Conservation (phyloP, 495 filamentous ascomycete genomes). For the Evernia prunastri region DNA sequence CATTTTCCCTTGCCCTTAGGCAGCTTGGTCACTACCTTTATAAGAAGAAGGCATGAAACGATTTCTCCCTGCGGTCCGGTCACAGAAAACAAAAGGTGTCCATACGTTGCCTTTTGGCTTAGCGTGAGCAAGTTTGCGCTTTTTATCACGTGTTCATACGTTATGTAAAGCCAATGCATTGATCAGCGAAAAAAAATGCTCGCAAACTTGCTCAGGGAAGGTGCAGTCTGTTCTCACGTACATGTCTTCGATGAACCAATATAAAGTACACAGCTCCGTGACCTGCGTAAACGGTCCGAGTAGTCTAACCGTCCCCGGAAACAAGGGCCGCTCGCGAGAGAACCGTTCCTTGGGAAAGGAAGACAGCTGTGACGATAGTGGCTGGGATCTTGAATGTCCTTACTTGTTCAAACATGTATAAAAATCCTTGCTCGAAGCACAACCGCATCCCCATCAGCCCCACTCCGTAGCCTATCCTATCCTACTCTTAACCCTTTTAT, state of each 20-base stretch:
- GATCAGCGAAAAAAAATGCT: not conserved
- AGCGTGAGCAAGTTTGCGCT: constrained; percentile 14
- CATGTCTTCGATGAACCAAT: too few relatives aligned
- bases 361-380: too few relatives aligned
- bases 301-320: too few relatives aligned
- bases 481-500: too few relatives aligned
- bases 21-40: not conserved
- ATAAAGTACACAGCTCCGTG: too few relatives aligned
- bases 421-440: not conserved
- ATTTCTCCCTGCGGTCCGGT: not conserved
- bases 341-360: not conserved
- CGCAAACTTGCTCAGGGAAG: constrained; percentile 7
- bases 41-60: not conserved
- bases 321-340: not conserved
- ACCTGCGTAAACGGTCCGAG: too few relatives aligned
- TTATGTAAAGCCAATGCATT: not conserved
- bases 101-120: not conserved
- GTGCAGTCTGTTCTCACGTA: too few relatives aligned
- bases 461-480: not conserved
- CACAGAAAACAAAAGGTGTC: not conserved
- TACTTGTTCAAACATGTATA: not conserved
- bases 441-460: not conserved
- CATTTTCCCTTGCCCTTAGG: not conserved
- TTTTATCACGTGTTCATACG: not conserved
- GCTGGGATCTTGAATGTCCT: not conserved